phyloP scores from a whole-genome alignment of 2,329 filamentous ascomycete genomes.

The Pestalotiopsis sp. region DNA sequence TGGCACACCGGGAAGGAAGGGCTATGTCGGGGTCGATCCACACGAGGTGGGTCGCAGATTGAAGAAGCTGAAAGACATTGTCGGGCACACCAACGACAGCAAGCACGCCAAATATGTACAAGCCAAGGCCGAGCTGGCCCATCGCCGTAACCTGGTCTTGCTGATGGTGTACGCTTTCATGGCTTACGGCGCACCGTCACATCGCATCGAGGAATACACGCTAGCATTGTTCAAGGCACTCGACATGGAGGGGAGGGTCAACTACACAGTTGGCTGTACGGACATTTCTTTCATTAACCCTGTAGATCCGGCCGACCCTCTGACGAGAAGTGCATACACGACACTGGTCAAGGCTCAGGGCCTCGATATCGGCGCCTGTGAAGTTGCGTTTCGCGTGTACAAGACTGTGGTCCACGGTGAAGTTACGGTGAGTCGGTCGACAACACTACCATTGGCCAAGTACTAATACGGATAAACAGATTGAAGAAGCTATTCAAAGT shows the following conservation, averaged over 20 bases:
- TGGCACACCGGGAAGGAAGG: constrained; percentile 9
- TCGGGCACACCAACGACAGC: constrained; percentile 11
- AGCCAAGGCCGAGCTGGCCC: constrained; percentile 16
- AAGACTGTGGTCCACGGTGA: constrained; percentile 18
- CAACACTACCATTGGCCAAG: neutral
- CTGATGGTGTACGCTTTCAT: constrained; percentile 19
- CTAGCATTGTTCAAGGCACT: constrained; percentile 17
- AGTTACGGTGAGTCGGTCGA: constrained; percentile 5
- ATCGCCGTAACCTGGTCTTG: constrained; percentile 17
- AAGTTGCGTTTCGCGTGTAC: constrained; percentile 18
- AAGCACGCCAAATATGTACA: constrained; percentile 16
- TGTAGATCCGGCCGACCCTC: constrained; percentile 12
- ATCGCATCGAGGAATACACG: constrained; percentile 20
- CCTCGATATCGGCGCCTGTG: constrained; percentile 20
- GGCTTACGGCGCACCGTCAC: constrained; percentile 16
- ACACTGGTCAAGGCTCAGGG: constrained; percentile 20
- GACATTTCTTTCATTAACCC: constrained; percentile 18
- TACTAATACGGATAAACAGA: neutral
- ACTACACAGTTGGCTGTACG: constrained; percentile 20
- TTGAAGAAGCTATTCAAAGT: constrained; percentile 16
- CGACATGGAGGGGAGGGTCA: constrained; percentile 20
- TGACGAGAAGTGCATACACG: constrained; percentile 18
- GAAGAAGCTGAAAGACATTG: constrained; percentile 14
- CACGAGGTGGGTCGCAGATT: constrained; percentile 15
- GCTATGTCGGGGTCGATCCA: constrained; percentile 16